Evolutionary conservation across 1,284 basidiomycete species (phyloP).

Genomic region (Mixia osmundae): DNA sequence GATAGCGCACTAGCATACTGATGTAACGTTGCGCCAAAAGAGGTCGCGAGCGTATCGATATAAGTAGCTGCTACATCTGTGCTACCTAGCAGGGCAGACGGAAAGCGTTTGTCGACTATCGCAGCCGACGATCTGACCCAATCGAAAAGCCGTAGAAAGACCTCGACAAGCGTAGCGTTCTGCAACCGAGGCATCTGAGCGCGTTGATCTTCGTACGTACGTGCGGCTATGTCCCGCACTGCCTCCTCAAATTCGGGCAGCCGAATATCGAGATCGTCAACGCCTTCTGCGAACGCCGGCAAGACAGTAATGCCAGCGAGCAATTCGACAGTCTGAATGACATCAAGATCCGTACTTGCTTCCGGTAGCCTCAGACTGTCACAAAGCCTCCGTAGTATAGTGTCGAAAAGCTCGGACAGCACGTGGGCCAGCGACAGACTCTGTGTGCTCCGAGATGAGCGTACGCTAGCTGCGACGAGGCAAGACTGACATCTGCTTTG

Average conservation of each 20-base stretch:
- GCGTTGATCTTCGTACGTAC: constrained; percentile 37
- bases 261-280: constrained; percentile 13
- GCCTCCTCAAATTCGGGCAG: constrained; percentile 23
- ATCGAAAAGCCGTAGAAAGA: constrained; percentile 54
- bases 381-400: constrained; percentile 64
- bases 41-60: neutral
- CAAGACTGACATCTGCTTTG: constrained; percentile 41
- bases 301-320: constrained; percentile 15
- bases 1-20: constrained; percentile 8
- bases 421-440: constrained; percentile 1
- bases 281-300: constrained; percentile 8
- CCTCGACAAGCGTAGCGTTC: constrained; percentile 28
- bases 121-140: constrained; percentile 75
- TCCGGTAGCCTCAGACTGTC: constrained; percentile 24
- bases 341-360: neutral
- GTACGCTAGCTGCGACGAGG: no score
- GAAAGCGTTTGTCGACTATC: constrained; percentile 57
- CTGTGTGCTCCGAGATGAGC: neutral
- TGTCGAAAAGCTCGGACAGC: constrained; percentile 42
- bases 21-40: neutral
- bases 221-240: constrained; percentile 39
- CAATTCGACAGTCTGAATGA: constrained; percentile 4
- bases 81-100: constrained; percentile 20
- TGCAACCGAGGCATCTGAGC: no score
- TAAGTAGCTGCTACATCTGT: constrained; percentile 3